Evolutionary conservation across 2,329 filamentous ascomycete species (phyloP), one percentile per base, ranked within the genome.

Genomic region (Ophiostoma sp.): DNA sequence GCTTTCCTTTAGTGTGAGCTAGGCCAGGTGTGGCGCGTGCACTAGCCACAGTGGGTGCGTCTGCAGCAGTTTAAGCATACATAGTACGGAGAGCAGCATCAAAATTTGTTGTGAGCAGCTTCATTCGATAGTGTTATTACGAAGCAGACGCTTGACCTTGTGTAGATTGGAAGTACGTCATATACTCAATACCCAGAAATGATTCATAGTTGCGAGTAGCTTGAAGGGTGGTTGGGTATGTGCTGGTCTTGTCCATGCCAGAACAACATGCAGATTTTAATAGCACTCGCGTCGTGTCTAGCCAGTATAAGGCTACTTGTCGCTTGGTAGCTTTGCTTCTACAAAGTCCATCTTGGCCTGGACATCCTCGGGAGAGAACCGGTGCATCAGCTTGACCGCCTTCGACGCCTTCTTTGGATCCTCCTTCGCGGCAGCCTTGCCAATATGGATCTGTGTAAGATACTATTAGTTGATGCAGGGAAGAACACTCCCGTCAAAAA

Each of bases 381-480:
- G 84, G 76, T 93, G 91, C 90, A 93, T 93, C 64, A 93, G 80
- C 76, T 92, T 93, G 68, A 84, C 78, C 1, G 89, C 87, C 70
- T 85, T 80, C 5, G 83, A 82, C 1, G 84, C 84, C 3, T 82
- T 83, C 68, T 81, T 79, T 3, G 85, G 82, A 38, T 83, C 77
- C 72, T 86, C 86, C 66, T 82, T 80, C 11, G 79, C 79, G 1
- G 81, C 76, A 7, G 79, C 78, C 72, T 85, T 88, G 79, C 87
- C 87, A 70, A 93, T 81, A 70, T 87, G 85, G 71, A 87, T 85
- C 85, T 87, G 66, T 1, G 4, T 27, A 27, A 27, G 27, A 27
- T 2, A 27, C 27, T 5, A 49, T 67, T 60, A 65, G 65, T 5
- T n/a, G 6, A 11, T 36, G 5, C 27, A 27, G 1, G 27, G 27